Evolutionary conservation across 257 asterid genomes (phyloP).

Genomic region (Solanum sejunctum): DNA sequence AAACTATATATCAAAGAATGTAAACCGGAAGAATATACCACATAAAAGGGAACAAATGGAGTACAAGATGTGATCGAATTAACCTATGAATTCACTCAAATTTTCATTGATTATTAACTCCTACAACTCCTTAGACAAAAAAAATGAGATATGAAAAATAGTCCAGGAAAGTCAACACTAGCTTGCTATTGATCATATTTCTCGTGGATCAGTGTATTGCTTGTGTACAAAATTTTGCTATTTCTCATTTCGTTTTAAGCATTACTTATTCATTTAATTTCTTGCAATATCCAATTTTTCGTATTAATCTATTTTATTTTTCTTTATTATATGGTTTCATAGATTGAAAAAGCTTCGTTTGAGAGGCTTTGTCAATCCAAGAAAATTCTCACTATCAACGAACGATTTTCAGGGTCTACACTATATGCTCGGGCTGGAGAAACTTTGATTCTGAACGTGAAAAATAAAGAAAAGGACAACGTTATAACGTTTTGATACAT

Average conservation of each 20-base stretch:
- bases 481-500: not conserved
- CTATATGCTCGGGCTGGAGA: not conserved
- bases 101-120: no score
- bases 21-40: no score
- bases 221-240: no score
- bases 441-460: not conserved
- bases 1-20: no score
- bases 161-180: no score
- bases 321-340: no score
- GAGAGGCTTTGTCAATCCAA: constrained; percentile 29
- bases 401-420: not conserved
- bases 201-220: not conserved
- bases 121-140: no score
- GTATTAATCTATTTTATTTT: not conserved
- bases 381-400: constrained; percentile 34
- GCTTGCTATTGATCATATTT: not conserved
- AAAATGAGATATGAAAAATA: no score
- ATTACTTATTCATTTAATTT: no score
- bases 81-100: no score
- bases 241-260: not conserved
- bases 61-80: no score
- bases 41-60: no score
- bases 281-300: not conserved
- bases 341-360: constrained; percentile 24
- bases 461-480: not conserved